phyloP scores from a whole-genome alignment of 257 asterid species.

The Rhazya stricta region DNA sequence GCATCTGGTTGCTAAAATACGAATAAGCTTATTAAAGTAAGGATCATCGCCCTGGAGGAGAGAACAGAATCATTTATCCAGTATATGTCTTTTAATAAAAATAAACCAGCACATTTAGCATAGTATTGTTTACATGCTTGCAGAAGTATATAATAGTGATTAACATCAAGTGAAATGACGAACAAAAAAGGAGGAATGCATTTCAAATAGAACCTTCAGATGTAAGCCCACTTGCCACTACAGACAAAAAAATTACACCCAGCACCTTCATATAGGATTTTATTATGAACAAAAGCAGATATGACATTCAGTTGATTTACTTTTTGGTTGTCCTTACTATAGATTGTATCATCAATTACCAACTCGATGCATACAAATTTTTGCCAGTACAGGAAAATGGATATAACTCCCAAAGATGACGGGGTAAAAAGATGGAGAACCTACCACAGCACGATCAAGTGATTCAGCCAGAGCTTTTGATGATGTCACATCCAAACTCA shows the following conservation, averaged over 20 bases:
- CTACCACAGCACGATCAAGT: conserved; percentile 92
- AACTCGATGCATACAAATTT: not conserved
- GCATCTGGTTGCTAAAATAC: conserved; percentile 98
- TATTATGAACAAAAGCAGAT: not conserved
- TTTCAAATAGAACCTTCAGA: not conserved
- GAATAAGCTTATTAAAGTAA: conserved; percentile 89
- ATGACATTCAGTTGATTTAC: not conserved
- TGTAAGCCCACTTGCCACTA: not conserved
- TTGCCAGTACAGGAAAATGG: not conserved
- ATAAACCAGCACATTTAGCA: not conserved
- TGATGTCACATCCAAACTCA: conserved; percentile 78
- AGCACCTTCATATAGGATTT: not conserved
- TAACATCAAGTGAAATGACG: not conserved
- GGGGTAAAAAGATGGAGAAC: conserved; percentile 8
- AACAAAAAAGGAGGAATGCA: not conserved
- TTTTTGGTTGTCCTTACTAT: not conserved
- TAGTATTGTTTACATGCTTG: not conserved
- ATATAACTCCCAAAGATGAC: not conserved
- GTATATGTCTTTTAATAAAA: not conserved
- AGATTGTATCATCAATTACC: not conserved
- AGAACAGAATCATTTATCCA: not conserved
- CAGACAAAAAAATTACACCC: not conserved
- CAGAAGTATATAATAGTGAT: not conserved
- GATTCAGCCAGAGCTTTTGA: conserved; percentile 98
- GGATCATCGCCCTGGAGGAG: conserved; percentile 74